Evolutionary conservation across 148 eudicot genomes (phyloP), one percentile per base, ranked within the genome.

Genomic region (Cornus florida): DNA sequence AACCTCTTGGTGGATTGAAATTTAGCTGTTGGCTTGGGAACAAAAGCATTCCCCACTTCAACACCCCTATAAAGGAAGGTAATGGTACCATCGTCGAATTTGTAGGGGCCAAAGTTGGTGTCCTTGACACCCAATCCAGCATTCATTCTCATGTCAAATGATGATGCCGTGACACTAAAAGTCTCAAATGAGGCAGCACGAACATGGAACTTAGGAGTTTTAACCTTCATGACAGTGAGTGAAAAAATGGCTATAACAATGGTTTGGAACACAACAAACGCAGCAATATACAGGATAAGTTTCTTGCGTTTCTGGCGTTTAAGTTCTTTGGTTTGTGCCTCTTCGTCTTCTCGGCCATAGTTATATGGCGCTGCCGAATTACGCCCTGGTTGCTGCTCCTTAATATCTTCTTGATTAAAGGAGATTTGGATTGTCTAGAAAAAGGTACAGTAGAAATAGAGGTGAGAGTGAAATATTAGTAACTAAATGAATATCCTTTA

Each of bases 171-270:
- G 69, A 39, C n/a, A 13, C 14, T n/a, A 3, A 77, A 46, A 33
- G 32, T 28, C 14, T 64, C 41, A 7, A 75, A 69, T 0, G 33
- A 4, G 70, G 84, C 70, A 4, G 74, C 59, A 10, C 41, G 32
- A 0, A 82, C 65, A 3, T 77, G 80, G 43, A 77, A 82, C 23
- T 73, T 82, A 2, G 84, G 84, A 17, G 76, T 77, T 12, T 9
- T 59, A 57, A 82, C 7, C 16, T 76, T 43, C 48, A 43, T 43
- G 48, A 43, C 48, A 43, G 48, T 43, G 48, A 71, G 50, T 43
- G 75, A 31, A 56, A 80, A 69, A 11, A 74, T 11, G 3, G 19
- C 4, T 53, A 80, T 75, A 24, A 80, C 41, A 3, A 19, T 41
- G 62, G 38, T 70, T 60, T 78, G 81, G 14, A 78, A 71, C 6